Conservation (phyloP, 2,329 filamentous ascomycete genomes). For the Aspergillus sp. region DNA sequence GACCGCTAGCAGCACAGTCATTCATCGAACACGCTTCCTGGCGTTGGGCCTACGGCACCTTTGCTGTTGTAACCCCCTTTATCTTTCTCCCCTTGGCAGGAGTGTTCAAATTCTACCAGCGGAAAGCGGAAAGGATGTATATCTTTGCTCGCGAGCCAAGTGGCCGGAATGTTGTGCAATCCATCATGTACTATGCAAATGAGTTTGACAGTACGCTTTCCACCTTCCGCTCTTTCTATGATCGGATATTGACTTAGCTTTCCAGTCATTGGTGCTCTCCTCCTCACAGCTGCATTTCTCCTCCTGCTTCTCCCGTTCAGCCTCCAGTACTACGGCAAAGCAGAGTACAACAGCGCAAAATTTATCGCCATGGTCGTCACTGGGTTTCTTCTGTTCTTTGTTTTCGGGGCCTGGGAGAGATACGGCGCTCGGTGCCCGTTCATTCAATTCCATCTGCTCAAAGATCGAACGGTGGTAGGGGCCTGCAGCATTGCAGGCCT, state of each 20-base stretch:
- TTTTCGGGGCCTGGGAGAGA: slow-evolving; percentile 56
- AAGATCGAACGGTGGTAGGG: slow-evolving; percentile 50
- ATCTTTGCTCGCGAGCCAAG: slow-evolving; percentile 46
- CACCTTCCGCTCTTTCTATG: neutral
- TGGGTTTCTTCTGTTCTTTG: slow-evolving; percentile 1
- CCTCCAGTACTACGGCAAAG: slow-evolving; percentile 1
- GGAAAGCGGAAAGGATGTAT: slow-evolving; percentile 56
- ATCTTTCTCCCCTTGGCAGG: slow-evolving; percentile 55
- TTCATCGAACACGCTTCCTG: slow-evolving; percentile 50
- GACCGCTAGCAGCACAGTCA: slow-evolving; percentile 53
- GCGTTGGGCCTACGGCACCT: slow-evolving; percentile 63
- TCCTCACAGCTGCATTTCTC: slow-evolving; percentile 3
- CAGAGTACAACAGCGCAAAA: slow-evolving; percentile 1
- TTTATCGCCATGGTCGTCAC: slow-evolving; percentile 4
- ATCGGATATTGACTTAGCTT: neutral
- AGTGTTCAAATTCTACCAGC: slow-evolving; percentile 56
- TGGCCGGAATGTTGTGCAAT: slow-evolving; percentile 48
- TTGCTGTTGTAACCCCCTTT: slow-evolving; percentile 58
- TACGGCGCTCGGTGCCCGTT: slow-evolving; percentile 53
- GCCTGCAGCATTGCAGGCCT: slow-evolving; percentile 50
- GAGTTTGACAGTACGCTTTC: slow-evolving; percentile 58
- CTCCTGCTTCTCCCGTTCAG: slow-evolving; percentile 5
- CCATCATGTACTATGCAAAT: slow-evolving; percentile 52
- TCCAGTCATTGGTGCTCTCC: slow-evolving; percentile 20
- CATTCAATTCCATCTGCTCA: slow-evolving; percentile 52